Base-by-base conservation (phyloP, 2,329 filamentous ascomycete species). In the Magnaporthiopsis incrustans region DNA sequence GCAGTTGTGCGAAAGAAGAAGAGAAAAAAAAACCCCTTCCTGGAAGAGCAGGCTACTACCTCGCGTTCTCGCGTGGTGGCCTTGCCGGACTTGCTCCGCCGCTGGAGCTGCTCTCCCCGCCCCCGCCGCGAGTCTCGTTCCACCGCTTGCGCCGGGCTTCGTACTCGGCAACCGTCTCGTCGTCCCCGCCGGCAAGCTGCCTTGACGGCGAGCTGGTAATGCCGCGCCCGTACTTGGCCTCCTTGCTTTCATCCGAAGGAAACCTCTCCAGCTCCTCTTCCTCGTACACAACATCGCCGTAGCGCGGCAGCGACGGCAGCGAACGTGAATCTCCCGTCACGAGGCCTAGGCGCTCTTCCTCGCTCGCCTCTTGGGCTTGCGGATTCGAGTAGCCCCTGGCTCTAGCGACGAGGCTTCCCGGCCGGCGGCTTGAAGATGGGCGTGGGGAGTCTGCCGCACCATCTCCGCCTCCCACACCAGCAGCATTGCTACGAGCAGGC, bases 321-420 rank as follows among this genome's bases (percentile, higher is more conserved):
- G 73, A 73, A 27, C 71, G 72, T 10, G 75, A 79, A 71, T 92
- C 89, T 32, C 90, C 89, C 69, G 89, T 89, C n/a, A 96, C 92
- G 5, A 97, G 82, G 0, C 92, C 92, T 8, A 94, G 75, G 25
- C 85, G 81, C 76, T 96, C 92, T 76, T 97, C 92, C 73, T 96
- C 92, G 0, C 90, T 93, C 2, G 85, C 85, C 59, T 79, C 80
- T 68, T 82, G 84, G 59, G 74, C 71, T 57, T 75, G 73, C 10
- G 75, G 76, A 14, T 71, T 77, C 64, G 73, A 78, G 70, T 76
- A 79, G 56, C 76, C 81, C 64, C 72, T 68, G 2, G 67, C 62
- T 22, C 44, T 53, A n/a, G 44, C 44, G 18, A 22, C 22, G 44
- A 53, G 44, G 2, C 66, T 64, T 1, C 61, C 59, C 8, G 69